Base-by-base conservation (phyloP, 345 rosid species). In the Psidium friedrichsthalianum region DNA sequence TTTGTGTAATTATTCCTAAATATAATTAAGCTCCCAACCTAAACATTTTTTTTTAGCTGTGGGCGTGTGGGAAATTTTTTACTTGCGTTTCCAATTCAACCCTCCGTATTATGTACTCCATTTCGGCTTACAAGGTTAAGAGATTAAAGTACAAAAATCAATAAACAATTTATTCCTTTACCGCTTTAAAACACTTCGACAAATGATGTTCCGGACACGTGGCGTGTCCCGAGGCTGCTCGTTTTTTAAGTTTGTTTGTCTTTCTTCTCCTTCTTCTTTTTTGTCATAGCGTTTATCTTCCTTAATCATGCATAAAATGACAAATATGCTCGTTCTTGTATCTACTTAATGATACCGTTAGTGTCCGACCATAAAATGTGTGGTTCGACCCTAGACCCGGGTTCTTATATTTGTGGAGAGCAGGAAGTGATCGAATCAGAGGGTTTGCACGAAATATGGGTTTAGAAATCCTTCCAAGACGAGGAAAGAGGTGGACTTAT, bases 381-480 rank as follows among this genome's bases (percentile, higher is more conserved):
- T 0, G 6, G 20, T 32, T 32, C 3, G 11, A 69, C 36, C 2
- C 1, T 32, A 69, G 18, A 69, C 24, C 32, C 2, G 12, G 3
- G 6, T 32, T 32, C 13, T 2, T 21, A 18, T 2, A 69, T 32
- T 16, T 16, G 36, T 16, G 18, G 13, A 18, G 42, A 69, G 13
- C 0, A 56, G 4, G n/a, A 16, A 32, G 6, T 2, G 24, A 69
- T 69, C 0, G 1, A 20, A 16, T 2, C 20, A 16, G 6, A 69
- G 12, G 21, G 24, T 4, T 8, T 32, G 6, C 11, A 32, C 20
- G 16, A 69, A 5, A 32, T 8, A 0, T 32, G 11, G 32, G 12
- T 16, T 32, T 24, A 8, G 4, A 4, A 0, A 36, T 61, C 11
- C 74, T 3, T 7, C 0, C 15, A 16, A 16, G 22, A 64, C 0